Evolutionary conservation across 257 asterid species (phyloP).

Genomic region (Pogostemon cablin): DNA sequence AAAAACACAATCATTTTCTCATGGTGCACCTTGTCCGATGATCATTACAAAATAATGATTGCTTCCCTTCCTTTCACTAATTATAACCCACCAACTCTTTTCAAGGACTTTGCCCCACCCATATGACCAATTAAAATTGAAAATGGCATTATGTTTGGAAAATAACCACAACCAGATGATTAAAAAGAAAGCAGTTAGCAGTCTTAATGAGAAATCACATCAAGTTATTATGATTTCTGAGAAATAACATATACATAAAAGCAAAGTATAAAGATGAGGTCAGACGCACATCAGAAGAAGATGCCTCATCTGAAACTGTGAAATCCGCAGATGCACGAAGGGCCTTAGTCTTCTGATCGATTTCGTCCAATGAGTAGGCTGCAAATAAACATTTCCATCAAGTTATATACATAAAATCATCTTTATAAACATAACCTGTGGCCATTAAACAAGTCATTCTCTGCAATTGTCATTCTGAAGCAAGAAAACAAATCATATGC

Average conservation of each 20-base stretch:
- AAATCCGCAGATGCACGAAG: conserved; percentile 57
- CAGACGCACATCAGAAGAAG: conserved; percentile 65
- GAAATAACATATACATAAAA: conserved; percentile 31
- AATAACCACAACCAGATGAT: neutral
- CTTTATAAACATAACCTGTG: neutral
- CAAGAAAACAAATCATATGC: conserved; percentile 21
- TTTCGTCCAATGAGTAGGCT: conserved; percentile 76
- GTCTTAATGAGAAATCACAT: conserved; percentile 7
- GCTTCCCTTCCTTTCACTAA: neutral
- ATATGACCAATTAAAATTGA: conserved; percentile 5
- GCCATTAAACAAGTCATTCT: neutral
- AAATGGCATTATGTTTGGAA: neutral
- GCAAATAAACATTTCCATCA: conserved; percentile 37
- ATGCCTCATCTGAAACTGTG: conserved; percentile 55
- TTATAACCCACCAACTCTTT: neutral
- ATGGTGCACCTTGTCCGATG: neutral
- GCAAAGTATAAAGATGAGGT: conserved; percentile 29
- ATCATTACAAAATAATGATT: neutral
- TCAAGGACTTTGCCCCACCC: neutral
- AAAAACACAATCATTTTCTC: too few species aligned
- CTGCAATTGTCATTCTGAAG: conserved; percentile 10
- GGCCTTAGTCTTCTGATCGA: conserved; percentile 62
- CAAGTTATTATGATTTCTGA: conserved; percentile 8
- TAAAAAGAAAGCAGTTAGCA: neutral
- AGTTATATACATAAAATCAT: conserved; percentile 10